A percentile compares a stretch with the other conserved stretches of the same genome.
Conservation (phyloP, 257 asterid genomes). For the Thymus quinquecostatus region DNA sequence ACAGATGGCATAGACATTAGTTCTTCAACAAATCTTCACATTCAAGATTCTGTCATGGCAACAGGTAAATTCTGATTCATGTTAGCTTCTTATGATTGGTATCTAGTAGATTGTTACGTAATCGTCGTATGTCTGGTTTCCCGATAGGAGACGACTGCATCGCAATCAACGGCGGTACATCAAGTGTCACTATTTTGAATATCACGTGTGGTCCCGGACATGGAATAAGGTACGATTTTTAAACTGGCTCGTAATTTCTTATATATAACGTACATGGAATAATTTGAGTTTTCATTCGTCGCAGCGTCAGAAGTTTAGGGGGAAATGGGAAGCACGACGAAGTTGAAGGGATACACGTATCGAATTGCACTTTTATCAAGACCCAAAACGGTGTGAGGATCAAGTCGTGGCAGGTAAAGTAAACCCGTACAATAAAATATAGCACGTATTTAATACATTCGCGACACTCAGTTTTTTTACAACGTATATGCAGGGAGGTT, state of each 20-base stretch:
- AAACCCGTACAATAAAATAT: neutral
- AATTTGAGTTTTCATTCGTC: neutral
- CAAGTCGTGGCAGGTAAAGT: constrained; percentile 33
- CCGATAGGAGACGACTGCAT: constrained; percentile 17
- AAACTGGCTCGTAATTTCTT: too few species aligned
- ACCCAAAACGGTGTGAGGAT: constrained; percentile 31
- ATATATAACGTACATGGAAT: too few species aligned
- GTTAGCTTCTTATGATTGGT: too few species aligned
- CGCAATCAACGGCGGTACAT: constrained; percentile 30
- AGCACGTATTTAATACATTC: too few species aligned
- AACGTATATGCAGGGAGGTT: constrained; percentile 37
- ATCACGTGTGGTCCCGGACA: constrained; percentile 30
- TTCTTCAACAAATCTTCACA: constrained; percentile 17
- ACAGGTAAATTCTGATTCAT: constrained; percentile 18
- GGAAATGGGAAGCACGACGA: constrained; percentile 19
- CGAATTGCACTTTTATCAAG: constrained; percentile 17
- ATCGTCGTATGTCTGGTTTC: neutral
- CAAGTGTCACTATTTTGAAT: neutral
- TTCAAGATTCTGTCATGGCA: constrained; percentile 24
- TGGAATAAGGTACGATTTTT: constrained; percentile 19
- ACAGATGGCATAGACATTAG: constrained; percentile 28
- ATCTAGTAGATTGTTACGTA: neutral
- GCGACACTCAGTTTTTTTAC: neutral
- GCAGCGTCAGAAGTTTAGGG: constrained; percentile 33
- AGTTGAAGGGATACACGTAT: constrained; percentile 20